Percentiles rank a stretch among this genome's conserved stretches.
These are phyloP conservation scores for Pythium dissimile DNA, from an alignment of 352 stramenopile genomes.

Conservation along the genomic window DNA sequence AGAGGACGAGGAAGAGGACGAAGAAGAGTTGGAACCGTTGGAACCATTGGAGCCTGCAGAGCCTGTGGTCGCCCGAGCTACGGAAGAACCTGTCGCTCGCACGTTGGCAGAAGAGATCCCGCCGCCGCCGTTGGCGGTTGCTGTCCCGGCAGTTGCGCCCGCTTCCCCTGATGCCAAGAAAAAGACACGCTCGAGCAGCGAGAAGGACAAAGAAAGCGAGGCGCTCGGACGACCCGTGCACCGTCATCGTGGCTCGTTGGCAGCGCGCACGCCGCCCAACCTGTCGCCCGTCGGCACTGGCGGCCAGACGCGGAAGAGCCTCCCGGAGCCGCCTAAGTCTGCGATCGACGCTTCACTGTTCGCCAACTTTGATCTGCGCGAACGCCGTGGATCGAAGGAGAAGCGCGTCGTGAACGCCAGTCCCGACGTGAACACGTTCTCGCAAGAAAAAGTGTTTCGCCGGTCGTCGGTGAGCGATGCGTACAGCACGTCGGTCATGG, in stretches of 20 bases:
- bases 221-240: background rate
- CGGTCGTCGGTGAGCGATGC: background rate
- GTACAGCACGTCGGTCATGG: background rate
- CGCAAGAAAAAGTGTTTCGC: background rate
- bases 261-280: conserved; percentile 4
- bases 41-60: too few species aligned
- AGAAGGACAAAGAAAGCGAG: conserved; percentile 1
- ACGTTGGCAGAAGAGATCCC: too few species aligned
- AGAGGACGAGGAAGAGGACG: too few species aligned
- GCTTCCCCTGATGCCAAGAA: background rate
- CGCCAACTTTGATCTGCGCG: conserved; percentile 9
- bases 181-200: background rate
- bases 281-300: conserved; percentile 4
- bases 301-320: conserved; percentile 16
- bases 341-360: conserved; percentile 29
- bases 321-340: conserved; percentile 34
- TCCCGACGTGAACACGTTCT: background rate
- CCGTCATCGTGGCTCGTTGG: conserved; percentile 9
- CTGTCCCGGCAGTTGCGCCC: background rate
- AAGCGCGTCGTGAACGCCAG: conserved; percentile 6
- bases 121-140: too few species aligned
- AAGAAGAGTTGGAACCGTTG: too few species aligned
- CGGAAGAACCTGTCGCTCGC: too few species aligned
- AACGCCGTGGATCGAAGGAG: conserved; percentile 7
- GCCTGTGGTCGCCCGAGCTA: too few species aligned